Percentiles rank a stretch among this genome's conserved stretches.
phyloP scores from a whole-genome alignment of 768 basidiomycete genomes.

The Clitopilus passeckerianus region DNA sequence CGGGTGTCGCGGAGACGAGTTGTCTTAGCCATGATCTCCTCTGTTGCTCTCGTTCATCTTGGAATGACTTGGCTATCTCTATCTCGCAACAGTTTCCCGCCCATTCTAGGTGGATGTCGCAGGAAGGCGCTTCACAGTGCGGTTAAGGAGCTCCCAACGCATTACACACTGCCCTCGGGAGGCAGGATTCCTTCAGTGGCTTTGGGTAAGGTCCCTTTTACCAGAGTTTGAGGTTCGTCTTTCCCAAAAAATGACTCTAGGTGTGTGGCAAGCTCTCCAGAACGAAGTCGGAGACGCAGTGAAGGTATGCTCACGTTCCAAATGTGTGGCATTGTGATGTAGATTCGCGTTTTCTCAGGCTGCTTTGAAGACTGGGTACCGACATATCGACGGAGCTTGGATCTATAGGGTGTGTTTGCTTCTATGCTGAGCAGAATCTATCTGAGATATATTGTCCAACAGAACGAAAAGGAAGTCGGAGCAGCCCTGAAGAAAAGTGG shows the following conservation, averaged over 20 bases:
- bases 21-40: neutral
- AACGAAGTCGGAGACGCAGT: constrained; percentile 67
- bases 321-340: neutral
- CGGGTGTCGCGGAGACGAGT: neutral
- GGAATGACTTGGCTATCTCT: neutral
- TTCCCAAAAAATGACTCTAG: constrained; percentile 23
- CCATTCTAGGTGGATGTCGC: neutral
- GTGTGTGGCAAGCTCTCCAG: constrained; percentile 55
- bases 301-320: constrained; percentile 30
- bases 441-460: no score
- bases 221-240: neutral
- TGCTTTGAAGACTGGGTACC: constrained; percentile 59
- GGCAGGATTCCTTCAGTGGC: constrained; percentile 66
- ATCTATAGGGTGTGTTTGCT: constrained; percentile 45
- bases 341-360: constrained; percentile 23
- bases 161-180: constrained; percentile 61
- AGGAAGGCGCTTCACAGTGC: constrained; percentile 5
- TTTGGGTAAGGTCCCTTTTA: constrained; percentile 36
- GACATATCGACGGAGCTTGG: constrained; percentile 75
- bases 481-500: constrained; percentile 53
- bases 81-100: neutral
- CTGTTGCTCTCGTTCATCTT: neutral
- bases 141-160: constrained; percentile 27
- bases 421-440: neutral
- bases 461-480: constrained; percentile 73